These are phyloP conservation scores for Phaeosphaeriaceae sp. DNA, from an alignment of 2,329 filamentous ascomycete species.

Conservation along the genomic window DNA sequence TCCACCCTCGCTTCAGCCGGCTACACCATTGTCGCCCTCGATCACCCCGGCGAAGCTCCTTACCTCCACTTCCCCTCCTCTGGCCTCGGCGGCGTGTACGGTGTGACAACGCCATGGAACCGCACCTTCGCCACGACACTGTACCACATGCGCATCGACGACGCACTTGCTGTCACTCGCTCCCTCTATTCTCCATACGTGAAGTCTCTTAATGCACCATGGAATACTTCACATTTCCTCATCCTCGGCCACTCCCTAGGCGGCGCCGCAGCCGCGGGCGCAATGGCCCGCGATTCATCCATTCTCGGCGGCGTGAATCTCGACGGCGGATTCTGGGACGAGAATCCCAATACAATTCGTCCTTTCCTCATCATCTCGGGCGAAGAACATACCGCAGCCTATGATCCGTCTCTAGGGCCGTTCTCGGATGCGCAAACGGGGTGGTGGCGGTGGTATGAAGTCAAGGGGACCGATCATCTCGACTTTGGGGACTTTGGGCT, in stretches of 20 bases:
- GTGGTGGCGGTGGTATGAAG: constrained; percentile 30
- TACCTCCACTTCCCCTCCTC: constrained; percentile 20
- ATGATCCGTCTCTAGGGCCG: constrained; percentile 24
- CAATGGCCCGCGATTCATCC: constrained; percentile 9
- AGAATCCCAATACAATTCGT: constrained; percentile 18
- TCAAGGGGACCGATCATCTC: constrained; percentile 24
- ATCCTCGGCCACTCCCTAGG: constrained; percentile 29
- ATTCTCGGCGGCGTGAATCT: constrained; percentile 27
- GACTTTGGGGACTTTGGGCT: constrained; percentile 31
- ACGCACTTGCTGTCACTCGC: constrained; percentile 10
- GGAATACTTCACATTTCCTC: constrained; percentile 22
- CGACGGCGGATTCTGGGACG: constrained; percentile 25
- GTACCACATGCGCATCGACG: constrained; percentile 24
- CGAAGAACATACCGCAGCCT: constrained; percentile 18
- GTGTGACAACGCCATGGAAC: constrained; percentile 20
- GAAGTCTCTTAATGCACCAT: constrained; percentile 8
- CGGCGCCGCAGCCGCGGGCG: constrained; percentile 22
- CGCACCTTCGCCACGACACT: constrained; percentile 12
- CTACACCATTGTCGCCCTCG: constrained; percentile 24
- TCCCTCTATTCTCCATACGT: constrained; percentile 15
- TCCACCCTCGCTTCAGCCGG: constrained; percentile 25
- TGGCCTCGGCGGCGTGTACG: constrained; percentile 17
- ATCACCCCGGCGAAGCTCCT: constrained; percentile 27
- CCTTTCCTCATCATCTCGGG: constrained; percentile 29
- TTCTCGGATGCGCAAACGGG: constrained; percentile 30